Evolutionary conservation across 768 basidiomycete genomes (phyloP).

Genomic region (Asterophora lycoperdoides): DNA sequence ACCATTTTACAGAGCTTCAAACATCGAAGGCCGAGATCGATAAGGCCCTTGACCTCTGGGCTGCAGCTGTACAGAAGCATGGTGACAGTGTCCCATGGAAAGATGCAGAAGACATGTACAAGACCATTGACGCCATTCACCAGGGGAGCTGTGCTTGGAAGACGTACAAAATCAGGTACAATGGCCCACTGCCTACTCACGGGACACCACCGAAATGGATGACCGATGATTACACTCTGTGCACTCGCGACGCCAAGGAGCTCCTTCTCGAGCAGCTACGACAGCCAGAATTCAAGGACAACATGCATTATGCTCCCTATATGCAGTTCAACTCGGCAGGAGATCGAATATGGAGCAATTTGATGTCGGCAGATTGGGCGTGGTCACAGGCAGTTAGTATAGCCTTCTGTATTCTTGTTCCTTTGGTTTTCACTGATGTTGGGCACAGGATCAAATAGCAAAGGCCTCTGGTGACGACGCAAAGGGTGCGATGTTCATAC

Average conservation of each 20-base stretch:
- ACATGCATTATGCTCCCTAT: slow-evolving; percentile 21
- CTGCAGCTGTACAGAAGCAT: background rate
- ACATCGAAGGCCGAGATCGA: slow-evolving; percentile 16
- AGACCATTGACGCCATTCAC: background rate
- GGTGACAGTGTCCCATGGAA: background rate
- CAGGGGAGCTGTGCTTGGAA: background rate
- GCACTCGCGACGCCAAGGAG: slow-evolving; percentile 11
- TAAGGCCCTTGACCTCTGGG: slow-evolving; percentile 17
- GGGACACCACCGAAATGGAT: slow-evolving; percentile 21
- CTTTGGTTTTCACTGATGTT: background rate
- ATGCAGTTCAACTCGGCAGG: slow-evolving; percentile 20
- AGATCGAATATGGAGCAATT: slow-evolving; percentile 20
- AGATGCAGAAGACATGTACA: background rate
- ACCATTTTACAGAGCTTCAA: slow-evolving; percentile 18
- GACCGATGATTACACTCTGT: slow-evolving; percentile 21
- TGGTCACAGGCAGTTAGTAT: slow-evolving; percentile 5
- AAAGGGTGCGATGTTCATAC: slow-evolving; percentile 23
- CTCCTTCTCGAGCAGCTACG: slow-evolving; percentile 20
- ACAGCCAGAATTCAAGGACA: slow-evolving; percentile 12
- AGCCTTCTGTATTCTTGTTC: background rate
- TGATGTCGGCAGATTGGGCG: slow-evolving; percentile 13
- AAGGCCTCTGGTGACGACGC: slow-evolving; percentile 7
- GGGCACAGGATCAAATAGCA: slow-evolving; percentile 18
- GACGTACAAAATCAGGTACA: background rate
- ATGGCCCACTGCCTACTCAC: slow-evolving; percentile 7